These are phyloP conservation scores for Podila horticola DNA, from an alignment of 192 early-diverging fungal genomes.

Conservation along the genomic window DNA sequence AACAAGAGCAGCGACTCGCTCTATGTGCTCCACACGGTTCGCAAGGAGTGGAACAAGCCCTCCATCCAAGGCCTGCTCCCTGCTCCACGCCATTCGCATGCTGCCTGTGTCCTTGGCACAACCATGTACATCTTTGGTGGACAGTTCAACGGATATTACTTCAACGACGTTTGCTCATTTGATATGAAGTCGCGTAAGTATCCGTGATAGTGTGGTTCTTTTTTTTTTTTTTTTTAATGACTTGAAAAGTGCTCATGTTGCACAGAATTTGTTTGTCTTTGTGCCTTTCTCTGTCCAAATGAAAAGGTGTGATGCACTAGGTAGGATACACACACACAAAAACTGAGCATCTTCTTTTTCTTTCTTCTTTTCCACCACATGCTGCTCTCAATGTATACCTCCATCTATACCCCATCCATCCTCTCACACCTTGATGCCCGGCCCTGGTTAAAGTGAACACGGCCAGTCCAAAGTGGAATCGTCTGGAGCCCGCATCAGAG, in stretches of 20 bases:
- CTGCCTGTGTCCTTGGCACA: constrained; percentile 56
- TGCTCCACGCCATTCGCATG: constrained; percentile 54
- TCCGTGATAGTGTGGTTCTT: neutral
- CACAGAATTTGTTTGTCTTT: too few species aligned
- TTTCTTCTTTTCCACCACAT: neutral
- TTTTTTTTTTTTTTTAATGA: neutral
- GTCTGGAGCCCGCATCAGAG: constrained; percentile 49
- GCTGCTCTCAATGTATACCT: neutral
- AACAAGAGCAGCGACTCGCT: constrained; percentile 48
- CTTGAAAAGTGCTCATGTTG: neutral
- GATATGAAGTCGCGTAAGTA: constrained; percentile 61
- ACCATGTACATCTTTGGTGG: constrained; percentile 68
- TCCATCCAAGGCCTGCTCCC: constrained; percentile 29
- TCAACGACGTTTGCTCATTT: constrained; percentile 59
- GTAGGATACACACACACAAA: too few species aligned
- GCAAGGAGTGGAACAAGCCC: constrained; percentile 50
- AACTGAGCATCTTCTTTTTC: neutral
- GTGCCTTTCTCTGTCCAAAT: too few species aligned
- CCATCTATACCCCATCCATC: neutral
- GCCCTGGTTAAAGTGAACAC: constrained; percentile 30
- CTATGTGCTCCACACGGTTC: constrained; percentile 38
- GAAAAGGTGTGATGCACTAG: too few species aligned
- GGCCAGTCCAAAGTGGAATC: constrained; percentile 41
- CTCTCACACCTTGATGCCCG: neutral
- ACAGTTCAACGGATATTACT: constrained; percentile 54